Base-by-base conservation (phyloP, 345 rosid genomes). In the Heritiera fomes region DNA sequence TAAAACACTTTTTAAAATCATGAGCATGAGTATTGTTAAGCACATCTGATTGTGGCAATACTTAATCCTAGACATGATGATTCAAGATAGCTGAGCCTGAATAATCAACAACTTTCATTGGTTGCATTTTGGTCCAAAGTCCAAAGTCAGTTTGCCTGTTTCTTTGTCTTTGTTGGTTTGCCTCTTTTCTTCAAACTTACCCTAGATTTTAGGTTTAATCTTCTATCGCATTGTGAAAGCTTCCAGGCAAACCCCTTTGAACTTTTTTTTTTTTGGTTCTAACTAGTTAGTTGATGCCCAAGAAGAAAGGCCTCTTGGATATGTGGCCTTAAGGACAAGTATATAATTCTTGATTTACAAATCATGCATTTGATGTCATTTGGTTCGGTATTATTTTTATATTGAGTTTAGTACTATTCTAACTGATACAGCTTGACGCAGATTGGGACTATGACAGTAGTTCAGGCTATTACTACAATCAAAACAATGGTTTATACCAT, bases 371-470 rank as follows among this genome's bases (percentile, higher is more conserved):
- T 32, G 17, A 34, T 34, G 18, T 53, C 11, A 30, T 72, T 72
- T 49, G 20, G 45, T 73, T 85, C 50, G 1, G 40, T 0, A 8
- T 71, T 40, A 43, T 75, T 9, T 61, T 30, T 75, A n/a, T 82
- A 38, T 81, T 83, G 76, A 80, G 88, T 79, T 49, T 66, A 18
- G 34, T 59, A 70, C 10, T 78, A 17, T 59, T 66, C 78, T 76
- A 81, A 84, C 83, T 85, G 84, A 87, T 80, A 79, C 80, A 82
- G 73, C 78, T 84, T 60, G 77, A 79, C 89, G 83, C 94, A 92
- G 99, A 84, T 50, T 94, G 99, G 98, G 85, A 80, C 47, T 84
- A 83, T 73, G 95, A 96, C 79, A 83, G 83, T 74, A 82, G 87
- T 77, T 91, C 93, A 0, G 91, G 97, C 52, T 96, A 96, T 83